Conservation (phyloP, 1,139 yeast species). For the Torulaspora pretoriensis region DNA sequence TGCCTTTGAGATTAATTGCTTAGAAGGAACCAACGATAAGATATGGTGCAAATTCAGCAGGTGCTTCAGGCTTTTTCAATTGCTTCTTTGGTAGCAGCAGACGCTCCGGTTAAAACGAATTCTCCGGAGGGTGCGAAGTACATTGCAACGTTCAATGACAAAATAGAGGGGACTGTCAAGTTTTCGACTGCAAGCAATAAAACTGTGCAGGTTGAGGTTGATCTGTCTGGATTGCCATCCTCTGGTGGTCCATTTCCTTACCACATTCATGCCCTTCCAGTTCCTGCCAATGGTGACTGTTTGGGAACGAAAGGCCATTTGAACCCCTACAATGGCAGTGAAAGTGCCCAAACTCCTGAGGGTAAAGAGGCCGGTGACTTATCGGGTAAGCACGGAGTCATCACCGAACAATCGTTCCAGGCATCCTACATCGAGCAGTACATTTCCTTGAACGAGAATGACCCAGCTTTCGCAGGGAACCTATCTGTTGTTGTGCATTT, state of each 20-base stretch:
- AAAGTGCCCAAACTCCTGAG: slow-evolving; percentile 43
- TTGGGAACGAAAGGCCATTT: slow-evolving; percentile 46
- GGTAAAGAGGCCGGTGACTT: slow-evolving; percentile 60
- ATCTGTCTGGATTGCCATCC: slow-evolving; percentile 53
- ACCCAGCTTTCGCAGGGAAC: slow-evolving; percentile 50
- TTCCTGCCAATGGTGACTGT: slow-evolving; percentile 45
- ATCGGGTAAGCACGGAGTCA: slow-evolving; percentile 60
- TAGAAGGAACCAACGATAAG: not conserved
- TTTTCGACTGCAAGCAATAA: slow-evolving; percentile 44
- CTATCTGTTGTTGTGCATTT: slow-evolving; percentile 51
- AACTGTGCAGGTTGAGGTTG: slow-evolving; percentile 55
- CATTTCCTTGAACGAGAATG: slow-evolving; percentile 46
- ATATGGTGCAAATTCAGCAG: not conserved
- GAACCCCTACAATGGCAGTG: slow-evolving; percentile 49
- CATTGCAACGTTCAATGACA: slow-evolving; percentile 49
- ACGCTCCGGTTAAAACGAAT: slow-evolving; percentile 42
- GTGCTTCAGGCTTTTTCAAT: not conserved
- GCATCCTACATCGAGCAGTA: slow-evolving; percentile 51
- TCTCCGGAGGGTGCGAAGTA: slow-evolving; percentile 48
- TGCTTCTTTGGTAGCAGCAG: slow-evolving; percentile 1
- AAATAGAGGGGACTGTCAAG: slow-evolving; percentile 48
- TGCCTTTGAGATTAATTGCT: not conserved
- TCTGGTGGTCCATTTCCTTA: slow-evolving; percentile 57
- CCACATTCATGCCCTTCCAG: slow-evolving; percentile 52
- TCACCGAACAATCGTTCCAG: slow-evolving; percentile 53